Evolutionary conservation across 345 rosid genomes (phyloP), one percentile per base, ranked within the genome.

Genomic region (Eucalyptus victrix): DNA sequence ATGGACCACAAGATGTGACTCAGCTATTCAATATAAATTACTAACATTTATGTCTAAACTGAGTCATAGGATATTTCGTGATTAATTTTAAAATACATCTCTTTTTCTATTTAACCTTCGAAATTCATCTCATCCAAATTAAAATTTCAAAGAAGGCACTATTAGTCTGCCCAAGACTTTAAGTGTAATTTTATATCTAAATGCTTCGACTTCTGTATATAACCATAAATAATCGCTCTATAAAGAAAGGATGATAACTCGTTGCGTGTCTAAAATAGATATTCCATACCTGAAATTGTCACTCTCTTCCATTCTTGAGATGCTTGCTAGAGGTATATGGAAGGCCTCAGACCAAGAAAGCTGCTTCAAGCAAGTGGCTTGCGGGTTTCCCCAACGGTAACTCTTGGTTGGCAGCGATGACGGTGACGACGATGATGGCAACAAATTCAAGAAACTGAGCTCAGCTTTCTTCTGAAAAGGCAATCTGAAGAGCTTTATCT

Each of bases 361-460:
- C 90, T 97, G 97, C 65, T 89, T 86, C 86, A 95, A 89, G 69
- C 92, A 88, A 89, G 94, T 93, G 14, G 99, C 99, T 6, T 54
- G 91, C 72, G 95, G 95, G 94, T 94, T 97, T 72, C 98, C 98
- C 99, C 99, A 96, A 1, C 95, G 94, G 58, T 97, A 97, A 80
- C 91, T 91, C 80, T 88, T 87, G 28, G 90, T 89, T 0, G 9
- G 47, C 13, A 24, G 12, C 4, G 30, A 76, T 7, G 83, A 42
- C 1, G 2, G 24, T 3, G 94, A 89, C 7, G 16, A 11, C 2
- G 83, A 21, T 5, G 83, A 42, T 13, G 47, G 24, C 4, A 93
- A 89, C 50, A 93, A 89, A 72, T 92, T 93, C 69, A 93, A 86
- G 80, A 34, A 54, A n/a, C 49, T 80, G 49, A 58, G 76, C 87